Conservation (phyloP, 306 rosid genomes). For the Senna siamea region DNA sequence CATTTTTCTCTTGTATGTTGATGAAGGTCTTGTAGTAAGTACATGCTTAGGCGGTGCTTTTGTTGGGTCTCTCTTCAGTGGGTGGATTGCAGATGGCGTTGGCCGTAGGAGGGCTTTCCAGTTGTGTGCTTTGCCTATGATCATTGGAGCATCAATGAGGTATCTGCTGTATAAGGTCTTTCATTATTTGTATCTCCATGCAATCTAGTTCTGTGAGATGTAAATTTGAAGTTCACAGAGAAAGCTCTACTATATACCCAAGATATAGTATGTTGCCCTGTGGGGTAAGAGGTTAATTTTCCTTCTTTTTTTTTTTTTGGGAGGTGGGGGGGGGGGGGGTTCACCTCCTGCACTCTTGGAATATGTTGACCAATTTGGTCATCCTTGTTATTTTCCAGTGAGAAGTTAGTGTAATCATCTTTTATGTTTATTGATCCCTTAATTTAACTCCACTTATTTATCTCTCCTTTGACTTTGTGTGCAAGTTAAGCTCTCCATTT, state of each 20-base stretch:
- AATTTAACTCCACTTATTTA: too few relatives aligned
- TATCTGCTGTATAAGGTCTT: conserved; percentile 36
- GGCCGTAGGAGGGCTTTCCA: conserved; percentile 89
- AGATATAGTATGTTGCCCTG: conserved; percentile 6
- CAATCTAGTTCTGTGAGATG: conserved; percentile 21
- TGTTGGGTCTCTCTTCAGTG: conserved; percentile 78
- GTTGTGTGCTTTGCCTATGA: conserved; percentile 87
- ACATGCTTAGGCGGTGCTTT: conserved; percentile 86
- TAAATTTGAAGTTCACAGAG: conserved; percentile 20
- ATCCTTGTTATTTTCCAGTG: too few relatives aligned
- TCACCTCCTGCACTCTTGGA: too few relatives aligned
- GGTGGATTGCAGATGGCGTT: conserved; percentile 79
- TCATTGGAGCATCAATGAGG: conserved; percentile 84
- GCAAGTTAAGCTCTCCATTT: too few relatives aligned
- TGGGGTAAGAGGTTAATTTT: conserved; percentile 1
- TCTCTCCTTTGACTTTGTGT: too few relatives aligned
- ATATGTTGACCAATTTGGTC: too few relatives aligned
- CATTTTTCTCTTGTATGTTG: conserved; percentile 36
- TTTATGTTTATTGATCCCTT: neutral
- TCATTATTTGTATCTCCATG: conserved; percentile 31
- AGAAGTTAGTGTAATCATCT: neutral
- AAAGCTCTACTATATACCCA: conserved; percentile 13
- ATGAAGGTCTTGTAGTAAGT: conserved; percentile 89
- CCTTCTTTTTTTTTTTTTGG: too few relatives aligned
- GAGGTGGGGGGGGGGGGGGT: too few relatives aligned